Base-by-base conservation (phyloP, 2,329 filamentous ascomycete genomes). In the Fusarium sp. region DNA sequence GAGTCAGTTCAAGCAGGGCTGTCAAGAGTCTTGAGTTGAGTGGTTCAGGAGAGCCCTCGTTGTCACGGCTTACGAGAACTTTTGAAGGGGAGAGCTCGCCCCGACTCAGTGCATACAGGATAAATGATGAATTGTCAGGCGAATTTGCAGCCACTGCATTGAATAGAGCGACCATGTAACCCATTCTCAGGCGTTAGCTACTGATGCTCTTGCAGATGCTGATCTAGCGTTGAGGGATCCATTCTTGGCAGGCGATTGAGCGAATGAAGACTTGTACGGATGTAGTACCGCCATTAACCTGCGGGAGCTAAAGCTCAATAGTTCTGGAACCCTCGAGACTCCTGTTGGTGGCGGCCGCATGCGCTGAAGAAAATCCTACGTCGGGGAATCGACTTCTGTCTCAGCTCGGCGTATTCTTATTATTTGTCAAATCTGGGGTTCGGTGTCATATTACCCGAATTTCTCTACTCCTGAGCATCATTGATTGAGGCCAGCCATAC, bases 241-340 rank as follows among this genome's bases (percentile, higher is more conserved):
- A 36, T 15, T 15, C 34, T 36, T 36, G 34, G 22, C 17, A 50
- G 15, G 46, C 34, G 13, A 39, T 38, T n/a, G 34, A 22, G 7
- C 34, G 22, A n/a, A 17, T 13, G 13, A 24, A 26, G 28, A 22
- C 38, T 28, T 13, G 28, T 31, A 13, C 28, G 28, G 28, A 31
- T 31, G 28, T 31, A 13, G 28, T 31, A 31, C 28, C 28, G 28
- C 28, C 13, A 54, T 42, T 22, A 22, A 36, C 34, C 28, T 20
- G 17, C 31, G n/a, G 28, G 38, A 43, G 39, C n/a, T 36, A 5
- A 54, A 34, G 22, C 7, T 11, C 7, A 26, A 20, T 15, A 15
- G 15, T 43, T 58, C 48, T 43, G n/a, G 48, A 54, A 54, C 48
- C 28, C 38, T 54, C 48, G 6, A 58, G 15, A 24, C 14, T 4